phyloP scores from a whole-genome alignment of 2,329 filamentous ascomycete species.

The Colletotrichum kahawae region DNA sequence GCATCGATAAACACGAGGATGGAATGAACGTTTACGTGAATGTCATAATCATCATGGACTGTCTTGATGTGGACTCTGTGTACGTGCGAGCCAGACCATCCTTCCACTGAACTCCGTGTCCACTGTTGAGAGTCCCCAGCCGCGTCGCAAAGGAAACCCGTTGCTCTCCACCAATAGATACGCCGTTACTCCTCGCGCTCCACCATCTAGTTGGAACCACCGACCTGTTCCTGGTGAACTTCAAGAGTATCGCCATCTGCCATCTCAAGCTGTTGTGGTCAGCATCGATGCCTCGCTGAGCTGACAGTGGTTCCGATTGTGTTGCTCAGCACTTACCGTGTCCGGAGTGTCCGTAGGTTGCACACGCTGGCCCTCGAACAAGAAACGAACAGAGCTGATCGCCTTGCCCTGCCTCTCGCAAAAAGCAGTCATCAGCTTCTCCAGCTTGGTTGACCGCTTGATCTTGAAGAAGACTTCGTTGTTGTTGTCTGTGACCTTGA shows the following conservation, averaged over 20 bases:
- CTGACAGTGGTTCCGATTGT: neutral
- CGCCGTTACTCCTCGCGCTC: neutral
- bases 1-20: neutral
- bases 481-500: constrained; percentile 99
- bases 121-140: neutral
- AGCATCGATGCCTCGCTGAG: constrained; percentile 18
- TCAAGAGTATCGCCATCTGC: constrained; percentile 93
- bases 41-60: constrained; percentile 20
- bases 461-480: constrained; percentile 99
- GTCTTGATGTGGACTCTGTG: neutral
- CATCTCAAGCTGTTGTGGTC: constrained; percentile 84
- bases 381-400: constrained; percentile 82
- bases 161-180: neutral
- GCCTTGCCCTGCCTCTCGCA: constrained; percentile 96
- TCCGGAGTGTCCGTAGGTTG: constrained; percentile 90
- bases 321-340: constrained; percentile 67
- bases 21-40: constrained; percentile 1
- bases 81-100: neutral
- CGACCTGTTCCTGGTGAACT: constrained; percentile 98
- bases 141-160: constrained; percentile 3
- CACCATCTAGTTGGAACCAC: constrained; percentile 53
- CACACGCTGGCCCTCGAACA: constrained; percentile 95
- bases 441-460: constrained; percentile 92
- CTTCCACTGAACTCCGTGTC: neutral
- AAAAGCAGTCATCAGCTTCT: constrained; percentile 98